Conservation (phyloP, 1,139 yeast species). For the Yamadazyma pseudoaaseri region DNA sequence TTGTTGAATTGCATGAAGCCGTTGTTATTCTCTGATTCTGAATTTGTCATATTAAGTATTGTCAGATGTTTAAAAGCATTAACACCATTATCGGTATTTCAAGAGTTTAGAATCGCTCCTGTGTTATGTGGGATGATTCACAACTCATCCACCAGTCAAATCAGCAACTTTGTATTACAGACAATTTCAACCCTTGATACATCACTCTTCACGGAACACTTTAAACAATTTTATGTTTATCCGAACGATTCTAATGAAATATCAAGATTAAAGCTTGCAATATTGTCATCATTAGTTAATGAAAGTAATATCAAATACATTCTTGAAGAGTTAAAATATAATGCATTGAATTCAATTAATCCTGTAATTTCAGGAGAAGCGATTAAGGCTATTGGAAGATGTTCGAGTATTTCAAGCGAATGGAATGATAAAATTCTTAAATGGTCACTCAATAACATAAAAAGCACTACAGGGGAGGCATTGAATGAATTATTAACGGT, state of each 20-base stretch:
- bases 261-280: slow-evolving; percentile 58
- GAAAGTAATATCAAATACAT: slow-evolving; percentile 52
- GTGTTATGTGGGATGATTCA: slow-evolving; percentile 46
- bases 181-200: slow-evolving; percentile 43
- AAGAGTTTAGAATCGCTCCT: slow-evolving; percentile 46
- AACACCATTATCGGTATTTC: slow-evolving; percentile 51
- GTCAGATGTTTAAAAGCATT: slow-evolving; percentile 55
- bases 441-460: slow-evolving; percentile 42
- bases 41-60: slow-evolving; percentile 63
- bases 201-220: slow-evolving; percentile 44
- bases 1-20: slow-evolving; percentile 48
- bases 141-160: slow-evolving; percentile 29
- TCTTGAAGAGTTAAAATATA: slow-evolving; percentile 67
- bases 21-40: slow-evolving; percentile 51
- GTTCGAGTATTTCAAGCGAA: slow-evolving; percentile 41
- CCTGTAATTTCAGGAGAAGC: slow-evolving; percentile 48
- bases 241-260: slow-evolving; percentile 54
- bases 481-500: slow-evolving; percentile 65
- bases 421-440: slow-evolving; percentile 38
- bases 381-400: slow-evolving; percentile 55
- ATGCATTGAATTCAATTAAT: slow-evolving; percentile 44
- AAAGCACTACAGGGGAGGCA: slow-evolving; percentile 29
- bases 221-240: slow-evolving; percentile 54
- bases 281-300: slow-evolving; percentile 58
- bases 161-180: slow-evolving; percentile 40